These are phyloP conservation scores for Sarocladium oryzae DNA, from an alignment of 2,329 filamentous ascomycete genomes.

Conservation along the genomic window DNA sequence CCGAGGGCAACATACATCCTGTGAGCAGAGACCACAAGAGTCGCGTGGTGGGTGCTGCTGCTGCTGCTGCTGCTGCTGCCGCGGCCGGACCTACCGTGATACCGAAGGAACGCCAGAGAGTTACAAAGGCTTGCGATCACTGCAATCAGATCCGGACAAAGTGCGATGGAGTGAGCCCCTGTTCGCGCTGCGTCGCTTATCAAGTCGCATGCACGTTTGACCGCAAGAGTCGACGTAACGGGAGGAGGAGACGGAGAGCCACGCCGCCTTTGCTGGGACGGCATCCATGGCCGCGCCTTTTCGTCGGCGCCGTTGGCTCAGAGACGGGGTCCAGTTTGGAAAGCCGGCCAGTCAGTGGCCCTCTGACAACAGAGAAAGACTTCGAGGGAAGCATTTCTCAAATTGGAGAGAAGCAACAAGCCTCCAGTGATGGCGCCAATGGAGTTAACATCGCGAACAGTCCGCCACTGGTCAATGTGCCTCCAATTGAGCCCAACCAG, in stretches of 20 bases:
- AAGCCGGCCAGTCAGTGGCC: neutral
- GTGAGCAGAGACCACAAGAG: too few species aligned
- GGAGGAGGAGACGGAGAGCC: conserved; percentile 4
- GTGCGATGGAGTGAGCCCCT: conserved; percentile 2
- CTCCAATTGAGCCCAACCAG: neutral
- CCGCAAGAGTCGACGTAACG: conserved; percentile 1
- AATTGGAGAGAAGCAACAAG: neutral
- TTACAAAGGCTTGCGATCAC: conserved; percentile 3
- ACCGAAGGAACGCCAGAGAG: neutral
- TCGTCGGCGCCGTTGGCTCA: neutral
- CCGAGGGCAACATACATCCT: too few species aligned
- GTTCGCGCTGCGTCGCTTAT: conserved; percentile 2
- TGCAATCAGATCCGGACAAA: conserved; percentile 5
- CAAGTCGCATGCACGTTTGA: conserved; percentile 4
- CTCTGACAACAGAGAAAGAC: neutral
- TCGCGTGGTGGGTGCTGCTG: too few species aligned
- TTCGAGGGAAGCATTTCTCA: neutral
- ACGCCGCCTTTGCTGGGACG: neutral
- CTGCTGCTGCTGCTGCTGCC: too few species aligned
- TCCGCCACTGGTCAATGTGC: neutral
- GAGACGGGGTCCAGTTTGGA: neutral
- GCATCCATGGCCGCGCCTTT: neutral
- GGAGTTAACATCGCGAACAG: neutral
- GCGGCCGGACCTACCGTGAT: too few species aligned
- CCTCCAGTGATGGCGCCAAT: neutral